These are phyloP conservation scores for Lyophyllum semitale DNA, from an alignment of 768 basidiomycete genomes.

Conservation along the genomic window DNA sequence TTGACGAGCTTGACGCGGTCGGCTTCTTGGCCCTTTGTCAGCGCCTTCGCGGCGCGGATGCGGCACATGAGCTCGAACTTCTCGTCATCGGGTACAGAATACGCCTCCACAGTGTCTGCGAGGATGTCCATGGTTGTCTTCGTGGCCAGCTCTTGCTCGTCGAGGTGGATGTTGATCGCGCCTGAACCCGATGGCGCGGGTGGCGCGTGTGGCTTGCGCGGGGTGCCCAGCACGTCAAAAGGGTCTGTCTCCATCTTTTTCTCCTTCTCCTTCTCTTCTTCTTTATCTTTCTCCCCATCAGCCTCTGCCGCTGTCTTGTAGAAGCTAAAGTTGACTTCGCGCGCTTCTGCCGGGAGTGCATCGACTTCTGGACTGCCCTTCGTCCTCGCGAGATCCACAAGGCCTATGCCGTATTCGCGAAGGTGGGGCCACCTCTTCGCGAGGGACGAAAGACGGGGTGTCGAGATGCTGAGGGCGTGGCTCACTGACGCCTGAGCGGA, in stretches of 20 bases:
- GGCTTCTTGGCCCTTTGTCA: slow-evolving; percentile 56
- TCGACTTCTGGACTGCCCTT: slow-evolving; percentile 56
- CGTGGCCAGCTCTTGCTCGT: slow-evolving; percentile 57
- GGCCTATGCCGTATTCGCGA: slow-evolving; percentile 77
- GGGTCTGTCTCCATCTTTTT: slow-evolving; percentile 47
- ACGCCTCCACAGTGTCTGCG: slow-evolving; percentile 66
- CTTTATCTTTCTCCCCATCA: slow-evolving; percentile 38
- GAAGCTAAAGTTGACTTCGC: slow-evolving; percentile 81
- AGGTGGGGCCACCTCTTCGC: slow-evolving; percentile 84
- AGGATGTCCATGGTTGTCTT: slow-evolving; percentile 77
- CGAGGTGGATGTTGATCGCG: slow-evolving; percentile 63
- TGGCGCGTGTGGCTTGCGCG: slow-evolving; percentile 45
- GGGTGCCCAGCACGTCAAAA: slow-evolving; percentile 45
- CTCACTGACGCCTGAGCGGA: slow-evolving; percentile 85
- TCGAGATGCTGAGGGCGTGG: slow-evolving; percentile 79
- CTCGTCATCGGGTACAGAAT: slow-evolving; percentile 76
- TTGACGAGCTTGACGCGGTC: slow-evolving; percentile 81
- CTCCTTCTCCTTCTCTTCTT: slow-evolving; percentile 47
- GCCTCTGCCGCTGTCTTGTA: slow-evolving; percentile 58
- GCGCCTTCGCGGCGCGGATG: slow-evolving; percentile 75
- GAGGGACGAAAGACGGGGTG: slow-evolving; percentile 77
- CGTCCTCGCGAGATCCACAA: slow-evolving; percentile 68
- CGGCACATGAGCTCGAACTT: slow-evolving; percentile 88
- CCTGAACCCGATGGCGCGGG: slow-evolving; percentile 40
- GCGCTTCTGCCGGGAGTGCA: slow-evolving; percentile 67